Evolutionary conservation across 2,329 filamentous ascomycete genomes (phyloP).

Genomic region (Fusarium haematococcum): DNA sequence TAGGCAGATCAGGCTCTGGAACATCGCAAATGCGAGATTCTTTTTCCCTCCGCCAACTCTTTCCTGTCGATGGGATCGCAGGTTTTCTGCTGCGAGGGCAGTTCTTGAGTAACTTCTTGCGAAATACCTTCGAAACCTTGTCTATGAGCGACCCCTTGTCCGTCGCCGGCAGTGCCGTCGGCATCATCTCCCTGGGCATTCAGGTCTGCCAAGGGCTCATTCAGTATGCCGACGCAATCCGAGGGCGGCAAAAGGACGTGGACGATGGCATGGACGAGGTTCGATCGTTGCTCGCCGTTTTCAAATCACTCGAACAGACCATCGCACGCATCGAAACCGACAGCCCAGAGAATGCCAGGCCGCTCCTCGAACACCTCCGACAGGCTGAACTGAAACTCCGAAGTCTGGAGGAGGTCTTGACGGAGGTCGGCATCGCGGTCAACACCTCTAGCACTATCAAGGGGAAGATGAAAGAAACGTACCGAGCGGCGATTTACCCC

Average conservation of each 20-base stretch:
- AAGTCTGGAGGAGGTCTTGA: neutral
- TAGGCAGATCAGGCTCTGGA: neutral
- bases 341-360: neutral
- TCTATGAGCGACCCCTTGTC: constrained; percentile 1
- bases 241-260: neutral
- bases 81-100: neutral
- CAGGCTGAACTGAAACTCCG: neutral
- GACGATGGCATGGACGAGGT: neutral
- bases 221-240: neutral
- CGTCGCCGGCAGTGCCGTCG: neutral
- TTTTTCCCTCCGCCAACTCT: neutral
- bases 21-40: neutral
- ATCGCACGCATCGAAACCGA: neutral
- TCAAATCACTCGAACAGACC: neutral
- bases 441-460: neutral
- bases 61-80: too few species aligned
- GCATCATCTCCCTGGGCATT: constrained; percentile 13
- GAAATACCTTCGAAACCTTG: neutral
- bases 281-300: neutral
- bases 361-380: neutral
- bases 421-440: neutral
- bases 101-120: neutral
- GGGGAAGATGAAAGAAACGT: neutral
- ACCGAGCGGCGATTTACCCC: neutral
- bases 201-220: constrained; percentile 11